A percentile compares a stretch with the other conserved stretches of the same genome.
phyloP scores from a whole-genome alignment of 768 basidiomycete species.

The Boletus sp. region DNA sequence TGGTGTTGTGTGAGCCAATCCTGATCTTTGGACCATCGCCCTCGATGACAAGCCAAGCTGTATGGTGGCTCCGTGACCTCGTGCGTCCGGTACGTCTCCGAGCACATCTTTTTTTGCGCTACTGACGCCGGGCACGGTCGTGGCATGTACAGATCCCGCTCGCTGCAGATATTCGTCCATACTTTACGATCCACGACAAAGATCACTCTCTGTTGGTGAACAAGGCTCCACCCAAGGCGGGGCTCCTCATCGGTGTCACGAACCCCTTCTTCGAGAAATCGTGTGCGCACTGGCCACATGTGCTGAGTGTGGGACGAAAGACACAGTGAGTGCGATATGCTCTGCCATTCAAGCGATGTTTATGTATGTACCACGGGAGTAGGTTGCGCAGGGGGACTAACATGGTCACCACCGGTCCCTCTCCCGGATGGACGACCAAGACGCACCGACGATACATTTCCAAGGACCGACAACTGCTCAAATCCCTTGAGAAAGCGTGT shows the following conservation, averaged over 20 bases:
- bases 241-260: conserved; percentile 78
- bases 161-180: conserved; percentile 84
- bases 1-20: conserved; percentile 87
- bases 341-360: not conserved
- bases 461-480: conserved; percentile 75
- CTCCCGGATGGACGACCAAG: conserved; percentile 73
- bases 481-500: conserved; percentile 63
- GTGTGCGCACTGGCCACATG: conserved; percentile 84
- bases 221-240: conserved; percentile 73
- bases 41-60: conserved; percentile 76
- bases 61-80: conserved; percentile 91
- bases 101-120: not conserved
- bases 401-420: conserved; percentile 41
- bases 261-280: conserved; percentile 83
- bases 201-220: conserved; percentile 76
- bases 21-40: conserved; percentile 80
- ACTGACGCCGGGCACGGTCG: not conserved
- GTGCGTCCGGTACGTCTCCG: conserved; percentile 64
- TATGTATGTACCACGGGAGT: not conserved
- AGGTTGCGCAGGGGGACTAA: conserved; percentile 7
- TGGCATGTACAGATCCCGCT: conserved; percentile 62
- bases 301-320: conserved; percentile 62
- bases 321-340: conserved; percentile 36
- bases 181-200: conserved; percentile 95
- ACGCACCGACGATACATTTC: conserved; percentile 82